A percentile compares a stretch with the other conserved stretches of the same genome.
Conservation (phyloP, 306 rosid species). For the Cicer arietinum region DNA sequence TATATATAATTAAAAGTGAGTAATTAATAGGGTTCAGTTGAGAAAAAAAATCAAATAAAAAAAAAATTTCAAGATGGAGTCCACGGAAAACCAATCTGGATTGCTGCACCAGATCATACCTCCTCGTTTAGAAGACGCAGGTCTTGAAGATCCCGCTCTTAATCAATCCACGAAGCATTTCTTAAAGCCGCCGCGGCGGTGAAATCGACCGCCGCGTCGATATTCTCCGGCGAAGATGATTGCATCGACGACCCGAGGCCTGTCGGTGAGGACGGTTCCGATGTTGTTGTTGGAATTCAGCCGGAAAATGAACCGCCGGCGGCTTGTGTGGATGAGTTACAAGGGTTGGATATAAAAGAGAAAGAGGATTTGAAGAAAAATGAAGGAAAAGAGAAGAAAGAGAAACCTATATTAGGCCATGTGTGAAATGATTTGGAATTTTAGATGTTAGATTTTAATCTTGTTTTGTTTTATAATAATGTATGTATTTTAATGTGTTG, state of each 20-base stretch:
- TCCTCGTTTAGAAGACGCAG: constrained; percentile 86
- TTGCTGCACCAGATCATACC: constrained; percentile 64
- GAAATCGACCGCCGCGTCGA: constrained; percentile 56
- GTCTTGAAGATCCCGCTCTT: constrained; percentile 88
- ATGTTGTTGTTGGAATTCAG: constrained; percentile 44
- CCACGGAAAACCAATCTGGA: constrained; percentile 44
- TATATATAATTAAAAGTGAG: neutral
- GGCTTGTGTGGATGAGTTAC: constrained; percentile 70
- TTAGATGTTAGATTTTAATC: neutral
- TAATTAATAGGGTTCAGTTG: neutral
- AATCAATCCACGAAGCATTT: constrained; percentile 77
- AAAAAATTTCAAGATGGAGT: constrained; percentile 49
- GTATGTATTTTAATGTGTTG: neutral
- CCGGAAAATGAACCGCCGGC: constrained; percentile 50
- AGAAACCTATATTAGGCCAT: constrained; percentile 60
- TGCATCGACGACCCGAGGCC: constrained; percentile 63
- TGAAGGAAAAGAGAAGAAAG: constrained; percentile 34
- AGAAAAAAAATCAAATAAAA: neutral
- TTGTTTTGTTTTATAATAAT: neutral
- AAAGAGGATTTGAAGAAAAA: constrained; percentile 46
- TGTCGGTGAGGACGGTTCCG: constrained; percentile 40
- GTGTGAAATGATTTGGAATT: constrained; percentile 37
- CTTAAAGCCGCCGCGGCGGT: constrained; percentile 74
- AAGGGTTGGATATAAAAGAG: constrained; percentile 58
- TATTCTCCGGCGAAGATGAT: constrained; percentile 46